Percentiles rank a stretch among this genome's conserved stretches.
Conservation (phyloP, 495 filamentous ascomycete species). For the Eremomyces bilateralis region DNA sequence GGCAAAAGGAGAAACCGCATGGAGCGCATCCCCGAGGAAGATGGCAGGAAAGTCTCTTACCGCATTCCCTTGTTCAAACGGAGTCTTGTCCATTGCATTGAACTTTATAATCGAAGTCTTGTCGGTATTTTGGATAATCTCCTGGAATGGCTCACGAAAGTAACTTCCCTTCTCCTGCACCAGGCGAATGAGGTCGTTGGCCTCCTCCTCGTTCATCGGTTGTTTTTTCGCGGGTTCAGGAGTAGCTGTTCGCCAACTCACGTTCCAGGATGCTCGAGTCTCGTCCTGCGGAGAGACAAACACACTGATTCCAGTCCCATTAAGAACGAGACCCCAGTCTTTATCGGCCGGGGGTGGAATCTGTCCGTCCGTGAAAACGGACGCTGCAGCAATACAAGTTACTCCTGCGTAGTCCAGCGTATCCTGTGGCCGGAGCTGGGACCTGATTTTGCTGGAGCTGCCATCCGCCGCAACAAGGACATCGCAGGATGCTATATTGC, state of each 20-base stretch:
- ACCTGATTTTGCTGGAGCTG: neutral
- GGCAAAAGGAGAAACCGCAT: slow-evolving; percentile 25
- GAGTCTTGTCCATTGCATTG: slow-evolving; percentile 6
- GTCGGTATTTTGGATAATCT: slow-evolving; percentile 3
- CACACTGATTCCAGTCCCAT: slow-evolving; percentile 1
- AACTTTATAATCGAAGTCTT: slow-evolving; percentile 1
- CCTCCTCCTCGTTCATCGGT: slow-evolving; percentile 1
- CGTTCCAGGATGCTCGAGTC: slow-evolving; percentile 1
- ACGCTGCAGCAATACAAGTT: slow-evolving; percentile 1
- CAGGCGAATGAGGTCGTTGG: neutral
- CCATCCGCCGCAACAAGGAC: slow-evolving; percentile 5
- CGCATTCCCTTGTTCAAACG: neutral
- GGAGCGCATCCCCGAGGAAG: slow-evolving; percentile 25
- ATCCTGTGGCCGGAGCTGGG: slow-evolving; percentile 2
- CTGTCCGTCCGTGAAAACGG: neutral
- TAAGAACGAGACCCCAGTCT: slow-evolving; percentile 3
- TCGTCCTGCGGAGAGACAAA: slow-evolving; percentile 5
- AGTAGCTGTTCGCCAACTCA: neutral
- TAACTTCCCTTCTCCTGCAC: slow-evolving; percentile 1
- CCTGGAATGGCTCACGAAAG: slow-evolving; percentile 3
- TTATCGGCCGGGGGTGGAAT: neutral
- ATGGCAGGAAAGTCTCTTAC: no score
- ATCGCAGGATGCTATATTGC: neutral
- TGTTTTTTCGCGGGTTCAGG: slow-evolving; percentile 1
- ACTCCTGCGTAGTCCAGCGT: slow-evolving; percentile 4